Base-by-base conservation (phyloP, 495 filamentous ascomycete genomes). In the Aspergillus sparsus region DNA sequence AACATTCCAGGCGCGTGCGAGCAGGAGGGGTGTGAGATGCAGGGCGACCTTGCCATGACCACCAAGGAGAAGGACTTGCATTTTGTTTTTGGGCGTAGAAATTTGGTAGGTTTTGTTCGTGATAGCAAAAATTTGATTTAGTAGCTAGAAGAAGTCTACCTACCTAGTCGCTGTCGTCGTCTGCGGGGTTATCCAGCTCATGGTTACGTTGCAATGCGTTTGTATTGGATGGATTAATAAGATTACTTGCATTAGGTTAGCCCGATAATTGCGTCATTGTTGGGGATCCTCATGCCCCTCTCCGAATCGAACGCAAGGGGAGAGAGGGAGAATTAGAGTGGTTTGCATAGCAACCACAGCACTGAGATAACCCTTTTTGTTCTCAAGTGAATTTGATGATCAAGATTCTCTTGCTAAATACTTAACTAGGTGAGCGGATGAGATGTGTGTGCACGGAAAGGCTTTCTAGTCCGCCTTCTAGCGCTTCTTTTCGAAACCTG, bases 11-110 rank as follows among this genome's bases (percentile, higher is more conserved):
- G 83, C 83, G 60, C 85, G 82, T 46, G 84, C 81, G 56, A 92
- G 80, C 39, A 93, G 84, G 55, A 90, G 78, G 2, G 85, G 85
- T n/a, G 90, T 94, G 10, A 93, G 78, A n/a, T 88, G 77, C 41
- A 88, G 83, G 58, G 89, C 83, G 49, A 94, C 71, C 71, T 90
- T 91, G 73, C 91, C 91, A 77, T 90, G 89, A 64, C 89, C 90
- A 61, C 91, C 91, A 42, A 95, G 85, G 42, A 94, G 74, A 50
- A 92, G 83, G 55, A 91, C 83, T 66, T 85, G 74, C 74, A 77
- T 76, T 55, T 47, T 74, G 64, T 27, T 27, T 27, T 27, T 27
- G 21, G 21, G 21, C 3, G 8, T 36, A 31, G 21, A 41, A 5
- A 10, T 32, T 11, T 56, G 10, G 10, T 12, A 15, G 46, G 15